Evolutionary conservation across 805 yeast species (phyloP).

Genomic region (Candida anglica): DNA sequence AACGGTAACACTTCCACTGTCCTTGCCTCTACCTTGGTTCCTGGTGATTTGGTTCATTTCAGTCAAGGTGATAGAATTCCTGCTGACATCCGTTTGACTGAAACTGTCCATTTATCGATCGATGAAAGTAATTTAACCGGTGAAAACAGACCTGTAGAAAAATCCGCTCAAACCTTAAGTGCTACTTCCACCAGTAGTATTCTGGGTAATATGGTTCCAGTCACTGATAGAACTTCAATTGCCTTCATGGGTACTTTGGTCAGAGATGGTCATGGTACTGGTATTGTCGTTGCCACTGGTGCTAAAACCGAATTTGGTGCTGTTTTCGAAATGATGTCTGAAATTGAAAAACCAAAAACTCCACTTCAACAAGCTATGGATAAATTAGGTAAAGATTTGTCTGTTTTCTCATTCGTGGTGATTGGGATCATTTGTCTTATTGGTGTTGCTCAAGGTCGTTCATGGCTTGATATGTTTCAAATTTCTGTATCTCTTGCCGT

Average conservation of each 20-base stretch:
- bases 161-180: conserved; percentile 23
- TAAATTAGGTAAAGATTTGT: conserved; percentile 85
- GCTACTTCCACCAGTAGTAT: conserved; percentile 11
- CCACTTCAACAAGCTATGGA: conserved; percentile 97
- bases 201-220: conserved; percentile 39
- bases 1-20: conserved; percentile 75
- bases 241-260: conserved; percentile 98
- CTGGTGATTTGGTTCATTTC: conserved; percentile 92
- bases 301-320: conserved; percentile 88
- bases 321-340: conserved; percentile 92
- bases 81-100: conserved; percentile 83
- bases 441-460: conserved; percentile 88
- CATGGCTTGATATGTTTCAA: conserved; percentile 97
- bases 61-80: conserved; percentile 94
- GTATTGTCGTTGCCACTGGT: conserved; percentile 90
- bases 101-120: conserved; percentile 73
- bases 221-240: conserved; percentile 68
- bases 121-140: conserved; percentile 97
- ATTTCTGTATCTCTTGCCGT: conserved; percentile 96
- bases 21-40: conserved; percentile 83
- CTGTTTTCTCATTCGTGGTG: conserved; percentile 76
- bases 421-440: conserved; percentile 89
- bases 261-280: conserved; percentile 92
- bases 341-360: conserved; percentile 95
- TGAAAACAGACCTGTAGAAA: conserved; percentile 84